Base-by-base conservation (phyloP, 1,284 basidiomycete genomes). In the Hemileia vastatrix region DNA sequence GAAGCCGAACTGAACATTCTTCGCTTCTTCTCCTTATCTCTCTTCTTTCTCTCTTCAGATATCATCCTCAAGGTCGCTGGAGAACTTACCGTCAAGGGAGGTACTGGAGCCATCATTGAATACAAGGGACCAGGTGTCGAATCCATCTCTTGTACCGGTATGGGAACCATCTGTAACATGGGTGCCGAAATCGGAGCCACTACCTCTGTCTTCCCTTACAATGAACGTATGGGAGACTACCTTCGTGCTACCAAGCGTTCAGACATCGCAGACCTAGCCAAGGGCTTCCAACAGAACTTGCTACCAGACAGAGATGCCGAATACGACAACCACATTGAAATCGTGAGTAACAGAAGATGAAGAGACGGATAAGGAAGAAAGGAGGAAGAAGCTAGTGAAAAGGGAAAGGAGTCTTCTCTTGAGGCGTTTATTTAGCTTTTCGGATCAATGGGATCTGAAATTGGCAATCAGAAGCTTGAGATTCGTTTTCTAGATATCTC, bases 171-270 rank as follows among this genome's bases (percentile, higher is more conserved):
- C 50, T 66, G 66, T 54, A 74, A 97, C 78, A 99, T 98, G 95
- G 95, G 95, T 64, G 95, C 95, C 23, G 95, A 99, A 80, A 91
- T 98, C 24, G 95, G 95, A 50, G 95, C 95, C 5, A 99, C 95
- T 1, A 97, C 95, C 0, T 94, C 91, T 1, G 91, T 89, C 2
- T 99, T 99, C 83, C 93, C 93, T 13, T 98, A 96, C 78, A 92
- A 90, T 5, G 77, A 83, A 6, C 70, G 62, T 70, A 98, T 98
- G 94, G 82, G 84, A 43, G 80, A 83, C 24, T 98, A 98, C 78
- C n/a, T n/a, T n/a, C 80, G 83, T 68, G 92, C 92, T 13, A 98
- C 95, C 13, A 86, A 89, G 53, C 85, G 95, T 61, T 85, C 82
- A n/a, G 83, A 86, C 33, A 91, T 95, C 33, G 92, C 93, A 27